A percentile compares a stretch with the other conserved stretches of the same genome.
Evolutionary conservation across 371 early-diverging fungal genomes (phyloP).

Genomic region (Syncephalastrum sp.): DNA sequence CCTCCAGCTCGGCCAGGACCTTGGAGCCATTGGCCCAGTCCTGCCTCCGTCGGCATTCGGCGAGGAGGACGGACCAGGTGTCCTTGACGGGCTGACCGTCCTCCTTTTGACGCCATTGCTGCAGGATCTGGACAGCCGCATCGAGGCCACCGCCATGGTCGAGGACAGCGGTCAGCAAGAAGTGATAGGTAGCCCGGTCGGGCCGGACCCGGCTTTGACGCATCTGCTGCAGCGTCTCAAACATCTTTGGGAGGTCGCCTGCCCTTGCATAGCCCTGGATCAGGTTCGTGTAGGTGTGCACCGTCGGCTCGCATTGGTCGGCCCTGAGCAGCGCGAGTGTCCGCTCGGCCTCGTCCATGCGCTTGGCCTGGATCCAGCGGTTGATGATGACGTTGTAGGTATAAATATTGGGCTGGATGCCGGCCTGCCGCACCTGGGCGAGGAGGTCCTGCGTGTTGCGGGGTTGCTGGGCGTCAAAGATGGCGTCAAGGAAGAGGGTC

Average conservation of each 20-base stretch:
- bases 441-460: slow-evolving; percentile 28
- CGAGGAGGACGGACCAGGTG: slow-evolving; percentile 35
- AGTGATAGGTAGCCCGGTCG: slow-evolving; percentile 46
- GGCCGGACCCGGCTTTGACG: slow-evolving; percentile 28
- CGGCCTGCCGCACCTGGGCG: slow-evolving; percentile 17
- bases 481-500: slow-evolving; percentile 42
- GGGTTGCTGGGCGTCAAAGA: slow-evolving; percentile 28
- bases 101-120: slow-evolving; percentile 27
- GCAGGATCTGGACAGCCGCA: slow-evolving; percentile 37
- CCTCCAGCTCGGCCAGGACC: slow-evolving; percentile 27
- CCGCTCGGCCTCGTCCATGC: slow-evolving; percentile 36
- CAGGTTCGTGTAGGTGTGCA: slow-evolving; percentile 46
- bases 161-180: slow-evolving; percentile 40
- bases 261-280: slow-evolving; percentile 41
- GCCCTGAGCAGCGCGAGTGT: slow-evolving; percentile 22
- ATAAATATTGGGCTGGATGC: slow-evolving; percentile 43
- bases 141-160: slow-evolving; percentile 24
- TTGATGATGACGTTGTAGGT: slow-evolving; percentile 48
- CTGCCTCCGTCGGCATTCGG: slow-evolving; percentile 23
- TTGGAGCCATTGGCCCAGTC: slow-evolving; percentile 26
- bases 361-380: slow-evolving; percentile 29
- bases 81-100: slow-evolving; percentile 33
- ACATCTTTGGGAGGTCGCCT: slow-evolving; percentile 29
- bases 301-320: slow-evolving; percentile 25
- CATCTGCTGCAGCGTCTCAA: slow-evolving; percentile 36